Conservation (phyloP, 805 yeast species). For the Kazachstania kunashirensis region DNA sequence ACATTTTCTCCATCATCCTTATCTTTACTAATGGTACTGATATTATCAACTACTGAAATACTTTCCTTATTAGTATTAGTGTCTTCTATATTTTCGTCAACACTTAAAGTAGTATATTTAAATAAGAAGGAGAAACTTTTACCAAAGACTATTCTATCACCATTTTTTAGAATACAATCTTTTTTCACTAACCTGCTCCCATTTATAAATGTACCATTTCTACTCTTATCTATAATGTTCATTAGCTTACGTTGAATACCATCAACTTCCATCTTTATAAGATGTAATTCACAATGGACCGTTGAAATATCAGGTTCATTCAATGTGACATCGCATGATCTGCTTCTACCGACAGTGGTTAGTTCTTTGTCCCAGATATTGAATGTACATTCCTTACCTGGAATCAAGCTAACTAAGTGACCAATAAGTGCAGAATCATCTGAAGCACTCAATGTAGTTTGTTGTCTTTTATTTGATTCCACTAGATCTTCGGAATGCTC, state of each 20-base stretch:
- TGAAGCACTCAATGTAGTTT: constrained; percentile 2
- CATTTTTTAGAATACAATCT: constrained; percentile 44
- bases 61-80: background rate
- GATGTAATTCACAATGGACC: constrained; percentile 46
- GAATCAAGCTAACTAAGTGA: constrained; percentile 23
- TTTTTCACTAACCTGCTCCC: constrained; percentile 42
- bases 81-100: background rate
- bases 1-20: constrained; percentile 9
- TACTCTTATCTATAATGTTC: constrained; percentile 42
- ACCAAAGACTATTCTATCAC: constrained; percentile 54
- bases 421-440: constrained; percentile 8
- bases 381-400: constrained; percentile 27
- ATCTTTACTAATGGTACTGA: background rate
- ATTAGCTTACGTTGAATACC: constrained; percentile 31
- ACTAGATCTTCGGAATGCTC: constrained; percentile 11
- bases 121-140: constrained; percentile 43
- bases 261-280: constrained; percentile 32
- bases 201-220: constrained; percentile 63
- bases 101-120: constrained; percentile 28
- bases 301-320: constrained; percentile 56
- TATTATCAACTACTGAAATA: background rate
- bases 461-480: constrained; percentile 13
- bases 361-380: constrained; percentile 28
- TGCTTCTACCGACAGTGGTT: constrained; percentile 44
- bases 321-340: constrained; percentile 47